These are phyloP conservation scores for Drosera capensis DNA, from an alignment of 148 eudicot genomes.

Conservation along the genomic window DNA sequence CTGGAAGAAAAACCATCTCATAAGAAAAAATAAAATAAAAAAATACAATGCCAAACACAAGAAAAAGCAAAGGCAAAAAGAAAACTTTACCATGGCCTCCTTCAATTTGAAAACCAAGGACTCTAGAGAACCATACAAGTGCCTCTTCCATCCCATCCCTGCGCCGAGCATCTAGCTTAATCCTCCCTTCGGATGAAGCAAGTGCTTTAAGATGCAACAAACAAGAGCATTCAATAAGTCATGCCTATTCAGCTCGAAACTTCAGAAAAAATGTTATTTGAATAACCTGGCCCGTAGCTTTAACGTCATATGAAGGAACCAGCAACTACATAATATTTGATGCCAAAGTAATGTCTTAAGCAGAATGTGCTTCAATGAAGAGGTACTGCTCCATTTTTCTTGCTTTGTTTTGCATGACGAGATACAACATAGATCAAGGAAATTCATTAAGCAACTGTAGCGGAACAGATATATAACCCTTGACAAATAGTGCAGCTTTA, in stretches of 20 bases:
- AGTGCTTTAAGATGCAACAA: constrained; percentile 30
- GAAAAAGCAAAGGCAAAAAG: too few species aligned
- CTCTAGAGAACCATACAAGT: constrained; percentile 68
- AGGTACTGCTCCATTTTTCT: too few species aligned
- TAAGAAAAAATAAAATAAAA: too few species aligned
- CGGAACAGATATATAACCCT: not conserved
- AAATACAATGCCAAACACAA: not conserved
- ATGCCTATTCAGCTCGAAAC: not conserved
- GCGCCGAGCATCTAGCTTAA: constrained; percentile 19
- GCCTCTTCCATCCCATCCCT: constrained; percentile 60
- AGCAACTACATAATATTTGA: too few species aligned
- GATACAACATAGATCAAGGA: too few species aligned
- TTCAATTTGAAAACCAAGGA: constrained; percentile 80
- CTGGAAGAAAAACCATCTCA: constrained; percentile 19
- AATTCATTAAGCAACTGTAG: not conserved
- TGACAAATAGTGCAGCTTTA: constrained; percentile 6
- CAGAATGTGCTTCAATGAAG: too few species aligned
- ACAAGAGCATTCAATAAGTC: not conserved
- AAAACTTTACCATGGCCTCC: constrained; percentile 61
- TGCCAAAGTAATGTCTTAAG: too few species aligned
- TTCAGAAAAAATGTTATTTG: too few species aligned
- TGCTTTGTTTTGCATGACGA: too few species aligned
- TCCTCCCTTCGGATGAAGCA: constrained; percentile 39
- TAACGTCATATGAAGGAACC: not conserved
- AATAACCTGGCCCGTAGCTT: not conserved